phyloP scores from a whole-genome alignment of 2,329 filamentous ascomycete species.

The Stachybotrys elegans region DNA sequence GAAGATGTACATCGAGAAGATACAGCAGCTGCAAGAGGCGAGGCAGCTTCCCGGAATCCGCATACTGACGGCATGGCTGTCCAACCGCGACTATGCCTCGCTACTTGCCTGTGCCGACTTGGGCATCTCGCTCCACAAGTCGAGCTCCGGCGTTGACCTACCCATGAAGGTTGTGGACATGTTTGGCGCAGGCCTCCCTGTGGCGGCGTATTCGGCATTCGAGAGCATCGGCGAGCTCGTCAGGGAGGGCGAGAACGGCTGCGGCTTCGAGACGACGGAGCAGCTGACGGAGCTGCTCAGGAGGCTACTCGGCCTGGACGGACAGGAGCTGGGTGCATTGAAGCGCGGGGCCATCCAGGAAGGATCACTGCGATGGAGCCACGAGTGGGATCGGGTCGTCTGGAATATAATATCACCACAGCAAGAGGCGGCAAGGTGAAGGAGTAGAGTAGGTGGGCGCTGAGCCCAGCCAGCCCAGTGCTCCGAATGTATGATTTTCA shows the following conservation, averaged over 20 bases:
- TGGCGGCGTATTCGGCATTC: conserved; percentile 80
- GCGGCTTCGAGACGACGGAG: conserved; percentile 69
- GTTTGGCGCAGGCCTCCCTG: conserved; percentile 91
- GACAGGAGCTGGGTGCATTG: conserved; percentile 53
- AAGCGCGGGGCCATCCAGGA: conserved; percentile 69
- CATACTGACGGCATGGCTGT: conserved; percentile 80
- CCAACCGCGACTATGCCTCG: conserved; percentile 74
- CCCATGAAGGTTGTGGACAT: conserved; percentile 99
- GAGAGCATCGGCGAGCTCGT: conserved; percentile 91
- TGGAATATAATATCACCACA: conserved; percentile 47
- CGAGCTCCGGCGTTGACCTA: conserved; percentile 88
- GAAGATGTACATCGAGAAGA: conserved; percentile 63
- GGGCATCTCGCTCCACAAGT: conserved; percentile 87
- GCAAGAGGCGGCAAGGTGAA: too few species aligned
- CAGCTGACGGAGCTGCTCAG: conserved; percentile 60
- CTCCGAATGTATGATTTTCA: background rate
- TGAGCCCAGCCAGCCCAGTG: conserved; percentile 5
- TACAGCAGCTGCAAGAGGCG: conserved; percentile 54
- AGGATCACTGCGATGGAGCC: conserved; percentile 76
- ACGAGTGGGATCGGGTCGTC: conserved; percentile 85
- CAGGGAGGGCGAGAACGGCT: conserved; percentile 77
- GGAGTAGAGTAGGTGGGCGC: too few species aligned
- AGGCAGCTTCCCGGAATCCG: conserved; percentile 65
- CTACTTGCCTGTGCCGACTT: conserved; percentile 83
- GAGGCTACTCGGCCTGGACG: conserved; percentile 54